These are phyloP conservation scores for Amanita inopinata DNA, from an alignment of 768 basidiomycete species.

Conservation along the genomic window DNA sequence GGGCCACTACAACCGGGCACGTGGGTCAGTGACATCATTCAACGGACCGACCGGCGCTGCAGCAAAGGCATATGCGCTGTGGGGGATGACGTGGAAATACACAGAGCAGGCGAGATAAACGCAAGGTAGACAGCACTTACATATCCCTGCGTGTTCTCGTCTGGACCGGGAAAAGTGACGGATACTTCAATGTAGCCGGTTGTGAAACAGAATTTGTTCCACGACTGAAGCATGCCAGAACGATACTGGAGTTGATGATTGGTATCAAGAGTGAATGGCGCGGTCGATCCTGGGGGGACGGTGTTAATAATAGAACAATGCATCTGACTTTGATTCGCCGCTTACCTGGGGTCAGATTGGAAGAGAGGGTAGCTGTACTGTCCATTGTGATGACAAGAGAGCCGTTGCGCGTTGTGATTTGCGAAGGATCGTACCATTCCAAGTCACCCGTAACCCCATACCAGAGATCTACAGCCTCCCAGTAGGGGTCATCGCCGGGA, in stretches of 20 bases:
- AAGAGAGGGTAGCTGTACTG: slow-evolving; percentile 19
- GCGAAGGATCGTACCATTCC: slow-evolving; percentile 69
- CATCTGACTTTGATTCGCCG: no score
- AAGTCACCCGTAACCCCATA: slow-evolving; percentile 61
- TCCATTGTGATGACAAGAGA: slow-evolving; percentile 65
- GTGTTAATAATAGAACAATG: no score
- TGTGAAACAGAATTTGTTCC: slow-evolving; percentile 89
- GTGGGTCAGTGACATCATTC: no score
- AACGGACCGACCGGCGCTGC: no score
- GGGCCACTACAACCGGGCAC: slow-evolving; percentile 49
- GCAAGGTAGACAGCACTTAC: slow-evolving; percentile 20
- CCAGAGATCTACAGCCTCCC: slow-evolving; percentile 68
- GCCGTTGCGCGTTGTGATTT: slow-evolving; percentile 59
- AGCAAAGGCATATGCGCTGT: no score
- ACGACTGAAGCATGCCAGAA: slow-evolving; percentile 76
- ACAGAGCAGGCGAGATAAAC: no score
- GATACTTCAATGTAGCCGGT: slow-evolving; percentile 70
- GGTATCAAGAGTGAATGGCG: slow-evolving; percentile 31
- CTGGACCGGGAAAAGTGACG: slow-evolving; percentile 48
- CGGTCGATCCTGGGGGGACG: slow-evolving; percentile 27
- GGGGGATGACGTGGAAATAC: no score
- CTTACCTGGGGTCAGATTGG: slow-evolving; percentile 23
- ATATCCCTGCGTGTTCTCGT: slow-evolving; percentile 40
- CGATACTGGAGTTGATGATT: slow-evolving; percentile 57
- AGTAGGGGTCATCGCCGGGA: slow-evolving; percentile 55